These are phyloP conservation scores for Calendula officinalis DNA, from an alignment of 129 eudicot species.

Conservation along the genomic window DNA sequence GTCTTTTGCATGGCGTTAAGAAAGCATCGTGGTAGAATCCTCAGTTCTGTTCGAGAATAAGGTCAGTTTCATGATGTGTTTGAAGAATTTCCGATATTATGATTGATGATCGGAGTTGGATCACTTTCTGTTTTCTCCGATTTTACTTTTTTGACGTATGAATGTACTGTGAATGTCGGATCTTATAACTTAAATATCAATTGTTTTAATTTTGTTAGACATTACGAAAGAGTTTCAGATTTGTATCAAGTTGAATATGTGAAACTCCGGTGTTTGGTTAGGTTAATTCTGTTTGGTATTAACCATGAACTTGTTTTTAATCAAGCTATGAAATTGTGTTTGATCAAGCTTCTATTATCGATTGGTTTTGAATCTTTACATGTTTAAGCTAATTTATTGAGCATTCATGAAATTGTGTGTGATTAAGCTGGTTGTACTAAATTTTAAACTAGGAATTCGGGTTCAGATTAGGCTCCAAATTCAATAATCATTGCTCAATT, in stretches of 20 bases:
- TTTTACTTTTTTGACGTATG: background rate
- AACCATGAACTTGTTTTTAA: no score
- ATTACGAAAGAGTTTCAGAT: no score
- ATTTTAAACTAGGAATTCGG: background rate
- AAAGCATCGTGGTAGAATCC: constrained; percentile 52
- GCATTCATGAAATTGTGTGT: background rate
- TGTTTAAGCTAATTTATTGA: background rate
- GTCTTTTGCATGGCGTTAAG: constrained; percentile 43
- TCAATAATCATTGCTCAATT: background rate
- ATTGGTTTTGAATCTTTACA: background rate
- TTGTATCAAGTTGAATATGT: no score
- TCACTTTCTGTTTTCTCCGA: background rate
- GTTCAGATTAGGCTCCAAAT: background rate
- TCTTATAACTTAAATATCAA: background rate
- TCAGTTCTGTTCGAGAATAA: constrained; percentile 9
- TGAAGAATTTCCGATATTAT: constrained; percentile 6
- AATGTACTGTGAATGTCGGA: constrained; percentile 1
- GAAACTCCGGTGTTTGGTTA: no score
- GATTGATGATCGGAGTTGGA: constrained; percentile 16
- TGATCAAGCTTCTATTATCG: background rate
- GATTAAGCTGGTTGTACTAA: background rate
- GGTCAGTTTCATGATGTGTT: constrained; percentile 19
- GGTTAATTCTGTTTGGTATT: no score
- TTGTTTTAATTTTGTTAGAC: background rate
- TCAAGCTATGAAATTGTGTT: background rate